Base-by-base conservation (phyloP, 2,329 filamentous ascomycete genomes). In the Niveomyces coronatus region DNA sequence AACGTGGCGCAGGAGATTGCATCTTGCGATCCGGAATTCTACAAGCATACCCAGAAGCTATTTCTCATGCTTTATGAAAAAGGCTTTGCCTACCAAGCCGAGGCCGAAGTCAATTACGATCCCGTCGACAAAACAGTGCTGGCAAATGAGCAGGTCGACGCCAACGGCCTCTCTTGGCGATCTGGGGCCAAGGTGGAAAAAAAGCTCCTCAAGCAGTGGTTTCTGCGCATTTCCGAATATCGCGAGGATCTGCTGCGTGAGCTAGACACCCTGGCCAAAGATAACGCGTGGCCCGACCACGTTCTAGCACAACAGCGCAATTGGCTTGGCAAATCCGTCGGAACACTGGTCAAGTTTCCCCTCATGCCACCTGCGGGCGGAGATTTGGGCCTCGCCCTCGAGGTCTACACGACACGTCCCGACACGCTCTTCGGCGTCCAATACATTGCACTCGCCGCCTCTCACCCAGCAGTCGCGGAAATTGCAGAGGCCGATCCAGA, bases 111-210 rank as follows among this genome's bases (percentile, higher is more conserved):
- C 49, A 94, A 94, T 59, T 94, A 85, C 63, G 87, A 94, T 48
- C 87, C 87, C 2, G 72, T 94, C 19, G 87, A 94, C 55, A 80
- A 83, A 55, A 94, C 87, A 0, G 87, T 94, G 13, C 67, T 94
- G 42, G 87, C 87, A 9, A 94, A 94, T 55, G 87, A 94, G 59
- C 87, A 94, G 61, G 85, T 94, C n/a, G 85, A 93, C 54, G 71
- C 82, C 35, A 81, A 85, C 52, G 87, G 87, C 22, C 76, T 68
- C 49, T 94, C 86, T 2, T 94, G 87, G 87, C 75, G 86, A 40
- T 91, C 85, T 2, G 86, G 86, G 9, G 86, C 84, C 35, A 79
- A 82, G 54, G 85, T 93, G 14, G 82, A 91, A 59, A 83, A 87
- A 61, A 67, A 76, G 42, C 74, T 75, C 48, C 65, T 93, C 33